Percentiles rank a stretch among this genome's conserved stretches.
phyloP scores from a whole-genome alignment of 2,329 filamentous ascomycete genomes.

The Hypoxylon sp. region DNA sequence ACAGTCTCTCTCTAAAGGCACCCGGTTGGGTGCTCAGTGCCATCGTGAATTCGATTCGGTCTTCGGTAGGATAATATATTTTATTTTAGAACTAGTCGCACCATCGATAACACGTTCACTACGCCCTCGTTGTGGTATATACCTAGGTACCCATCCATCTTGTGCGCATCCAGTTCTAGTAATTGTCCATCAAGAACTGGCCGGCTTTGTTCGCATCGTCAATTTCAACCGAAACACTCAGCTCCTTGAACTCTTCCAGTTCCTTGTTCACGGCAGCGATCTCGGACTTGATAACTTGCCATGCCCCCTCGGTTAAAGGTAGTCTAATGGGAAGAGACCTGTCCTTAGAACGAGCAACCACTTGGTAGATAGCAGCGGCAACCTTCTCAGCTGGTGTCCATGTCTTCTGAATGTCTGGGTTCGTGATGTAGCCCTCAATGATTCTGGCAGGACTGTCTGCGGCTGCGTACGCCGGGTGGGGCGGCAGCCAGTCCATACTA shows the following conservation, averaged over 20 bases:
- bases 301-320: conserved; percentile 37
- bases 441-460: conserved; percentile 1
- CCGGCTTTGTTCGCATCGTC: conserved; percentile 34
- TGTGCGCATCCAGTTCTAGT: too few relatives aligned
- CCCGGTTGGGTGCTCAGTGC: too few relatives aligned
- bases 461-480: not conserved
- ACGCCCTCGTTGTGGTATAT: too few relatives aligned
- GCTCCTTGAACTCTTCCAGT: conserved; percentile 38
- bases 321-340: conserved; percentile 37
- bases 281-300: conserved; percentile 37
- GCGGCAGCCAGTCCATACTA: conserved; percentile 24
- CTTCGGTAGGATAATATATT: too few relatives aligned
- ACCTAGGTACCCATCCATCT: too few relatives aligned
- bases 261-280: conserved; percentile 38
- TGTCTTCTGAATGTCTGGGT: conserved; percentile 26
- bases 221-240: conserved; percentile 41
- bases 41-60: too few relatives aligned
- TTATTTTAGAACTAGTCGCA: too few relatives aligned
- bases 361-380: conserved; percentile 41
- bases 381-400: conserved; percentile 39
- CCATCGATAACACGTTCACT: too few relatives aligned
- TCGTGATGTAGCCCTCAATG: conserved; percentile 5
- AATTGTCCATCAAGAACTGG: conserved; percentile 1
- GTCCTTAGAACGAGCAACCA: conserved; percentile 29
- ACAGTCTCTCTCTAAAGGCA: too few relatives aligned